Base-by-base conservation (phyloP, 140 eudicot genomes). In the Erigeron philadelphicus region DNA sequence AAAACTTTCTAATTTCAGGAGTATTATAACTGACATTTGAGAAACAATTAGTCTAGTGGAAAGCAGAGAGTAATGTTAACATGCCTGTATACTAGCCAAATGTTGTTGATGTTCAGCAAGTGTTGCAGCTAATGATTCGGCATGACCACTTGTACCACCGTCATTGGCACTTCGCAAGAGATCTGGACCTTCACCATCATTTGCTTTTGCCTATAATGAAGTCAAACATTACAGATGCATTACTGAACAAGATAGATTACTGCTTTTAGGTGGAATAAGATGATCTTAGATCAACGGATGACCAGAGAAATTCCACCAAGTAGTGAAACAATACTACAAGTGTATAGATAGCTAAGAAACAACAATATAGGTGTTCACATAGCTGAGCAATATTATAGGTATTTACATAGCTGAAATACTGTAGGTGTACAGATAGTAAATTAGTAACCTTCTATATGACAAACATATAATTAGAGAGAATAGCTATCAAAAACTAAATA, bases 161-260 rank as follows among this genome's bases (percentile, higher is more conserved):
- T 85, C 89, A 72, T 85, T 85, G 67, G 79, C 78, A 75, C 85
- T 82, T 71, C 95, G 76, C 2, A 94, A 81, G 70, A 94, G 95
- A 80, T 94, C 97, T 21, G 99, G 99, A 66, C 99, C 99, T 80
- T 94, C 95, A 57, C 97, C 99, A 72, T 87, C 90, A 85, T 94
- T 94, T 72, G 95, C 88, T 68, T 94, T 94, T 80, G 95, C 89
- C 99, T 94, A 75, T 58, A 74, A 72, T 12, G 2, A 23, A 18
- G 58, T 17, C 62, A 62, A 63, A 43, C 16, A 9, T 67, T 67
- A 67, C 57, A 50, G 18, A 54, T 53, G 7, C 23, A 68, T 25
- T 18, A 68, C 17, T 18, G 11, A 68, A 55, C 73, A 68, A 54
- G 58, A 31, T 21, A 2, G 41, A n/a, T 65, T 66, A 74, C 23